Conservation (phyloP, 2,329 filamentous ascomycete genomes). For the Tolypocladium sp. region DNA sequence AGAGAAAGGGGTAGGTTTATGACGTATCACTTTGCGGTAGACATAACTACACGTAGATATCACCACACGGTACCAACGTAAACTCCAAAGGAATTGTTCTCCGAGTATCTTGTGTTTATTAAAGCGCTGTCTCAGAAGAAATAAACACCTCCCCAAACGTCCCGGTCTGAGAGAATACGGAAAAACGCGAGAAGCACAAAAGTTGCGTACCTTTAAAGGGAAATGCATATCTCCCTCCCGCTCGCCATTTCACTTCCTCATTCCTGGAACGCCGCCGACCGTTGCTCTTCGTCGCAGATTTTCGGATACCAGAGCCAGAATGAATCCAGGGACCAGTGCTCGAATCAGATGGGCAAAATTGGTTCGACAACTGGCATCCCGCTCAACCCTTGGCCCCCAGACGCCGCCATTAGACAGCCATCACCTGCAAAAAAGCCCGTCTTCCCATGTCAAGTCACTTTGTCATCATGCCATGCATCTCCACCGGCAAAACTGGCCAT, state of each 20-base stretch:
- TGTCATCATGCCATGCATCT: not conserved
- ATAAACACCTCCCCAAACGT: constrained; percentile 6
- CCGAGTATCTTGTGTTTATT: not conserved
- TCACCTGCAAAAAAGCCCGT: not conserved
- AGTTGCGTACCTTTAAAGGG: not conserved
- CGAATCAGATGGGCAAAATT: not conserved
- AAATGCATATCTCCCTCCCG: not conserved
- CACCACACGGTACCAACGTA: not conserved
- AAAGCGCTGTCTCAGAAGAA: not conserved
- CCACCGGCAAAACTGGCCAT: not conserved
- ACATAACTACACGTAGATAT: not conserved
- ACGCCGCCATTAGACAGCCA: not conserved
- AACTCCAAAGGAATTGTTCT: not conserved
- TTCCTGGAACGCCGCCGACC: not conserved
- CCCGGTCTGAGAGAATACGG: constrained; percentile 7
- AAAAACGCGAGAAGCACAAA: not conserved
- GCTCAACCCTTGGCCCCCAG: not conserved
- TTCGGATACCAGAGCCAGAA: not conserved
- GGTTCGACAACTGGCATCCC: not conserved
- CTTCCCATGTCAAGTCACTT: not conserved
- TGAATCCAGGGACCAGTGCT: not conserved
- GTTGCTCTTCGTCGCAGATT: not conserved
- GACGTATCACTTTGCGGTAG: not conserved
- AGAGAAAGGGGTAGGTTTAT: not conserved
- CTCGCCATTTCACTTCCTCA: not conserved